Evolutionary conservation across 768 basidiomycete species (phyloP).

Genomic region (Tylopilus felleus): DNA sequence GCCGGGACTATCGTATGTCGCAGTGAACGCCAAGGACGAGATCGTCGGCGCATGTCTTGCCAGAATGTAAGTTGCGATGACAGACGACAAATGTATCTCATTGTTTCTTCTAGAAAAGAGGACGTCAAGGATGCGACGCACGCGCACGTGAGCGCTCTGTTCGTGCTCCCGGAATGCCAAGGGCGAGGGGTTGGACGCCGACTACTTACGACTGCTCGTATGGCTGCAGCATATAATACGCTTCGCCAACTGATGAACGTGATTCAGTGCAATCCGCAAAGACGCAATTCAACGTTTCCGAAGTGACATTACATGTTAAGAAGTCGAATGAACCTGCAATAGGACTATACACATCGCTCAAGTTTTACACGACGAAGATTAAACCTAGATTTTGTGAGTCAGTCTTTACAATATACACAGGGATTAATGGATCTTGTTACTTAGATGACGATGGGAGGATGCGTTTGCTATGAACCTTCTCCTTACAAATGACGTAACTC

Average conservation of each 20-base stretch:
- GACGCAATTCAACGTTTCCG: neutral
- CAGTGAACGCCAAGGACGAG: neutral
- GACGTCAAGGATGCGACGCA: neutral
- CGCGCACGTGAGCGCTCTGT: slow-evolving; percentile 4
- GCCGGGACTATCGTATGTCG: slow-evolving; percentile 4
- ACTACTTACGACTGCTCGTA: slow-evolving; percentile 5
- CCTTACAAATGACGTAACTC: neutral
- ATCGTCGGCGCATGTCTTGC: slow-evolving; percentile 11
- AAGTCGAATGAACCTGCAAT: slow-evolving; percentile 12
- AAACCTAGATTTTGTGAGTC: slow-evolving; percentile 3
- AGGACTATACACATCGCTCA: slow-evolving; percentile 4
- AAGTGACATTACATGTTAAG: slow-evolving; percentile 5
- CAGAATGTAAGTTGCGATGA: slow-evolving; percentile 2
- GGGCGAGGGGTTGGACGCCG: slow-evolving; percentile 3
- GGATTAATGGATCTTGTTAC: neutral
- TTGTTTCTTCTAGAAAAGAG: slow-evolving; percentile 6
- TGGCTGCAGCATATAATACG: neutral
- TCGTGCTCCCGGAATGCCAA: slow-evolving; percentile 9
- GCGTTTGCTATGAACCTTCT: slow-evolving; percentile 1
- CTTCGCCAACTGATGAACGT: neutral
- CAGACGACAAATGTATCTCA: neutral
- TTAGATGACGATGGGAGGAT: slow-evolving; percentile 5
- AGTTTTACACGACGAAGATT: neutral
- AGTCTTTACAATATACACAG: neutral
- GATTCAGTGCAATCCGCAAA: neutral